These are phyloP conservation scores for Plenodomus tracheiphilus DNA, from an alignment of 2,329 filamentous ascomycete species.

Conservation along the genomic window DNA sequence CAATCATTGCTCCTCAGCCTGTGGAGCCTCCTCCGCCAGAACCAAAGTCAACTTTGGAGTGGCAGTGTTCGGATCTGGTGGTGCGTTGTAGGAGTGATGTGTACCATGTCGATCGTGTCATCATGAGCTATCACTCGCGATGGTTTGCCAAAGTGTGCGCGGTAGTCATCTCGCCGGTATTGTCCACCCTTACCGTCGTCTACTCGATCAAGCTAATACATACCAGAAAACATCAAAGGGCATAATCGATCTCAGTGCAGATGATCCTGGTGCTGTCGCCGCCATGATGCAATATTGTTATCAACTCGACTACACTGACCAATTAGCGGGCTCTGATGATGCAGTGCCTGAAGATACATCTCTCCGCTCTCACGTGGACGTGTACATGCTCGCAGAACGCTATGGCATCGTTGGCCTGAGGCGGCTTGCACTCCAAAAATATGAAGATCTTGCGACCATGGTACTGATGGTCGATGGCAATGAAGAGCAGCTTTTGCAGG, in stretches of 20 bases:
- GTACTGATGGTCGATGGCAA: slow-evolving; percentile 26
- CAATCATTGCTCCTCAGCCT: background rate
- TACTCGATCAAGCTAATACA: slow-evolving; percentile 9
- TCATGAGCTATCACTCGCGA: slow-evolving; percentile 35
- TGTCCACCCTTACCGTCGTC: background rate
- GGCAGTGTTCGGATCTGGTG: slow-evolving; percentile 32
- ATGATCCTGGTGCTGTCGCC: slow-evolving; percentile 35
- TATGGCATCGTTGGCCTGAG: slow-evolving; percentile 32
- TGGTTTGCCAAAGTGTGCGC: slow-evolving; percentile 38
- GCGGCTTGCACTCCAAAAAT: slow-evolving; percentile 30
- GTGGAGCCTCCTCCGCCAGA: background rate
- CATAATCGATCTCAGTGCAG: slow-evolving; percentile 35
- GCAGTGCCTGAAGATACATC: slow-evolving; percentile 25
- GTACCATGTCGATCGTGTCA: slow-evolving; percentile 36
- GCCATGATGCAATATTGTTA: slow-evolving; percentile 42
- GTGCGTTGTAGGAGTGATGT: slow-evolving; percentile 31
- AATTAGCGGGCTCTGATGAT: slow-evolving; percentile 17
- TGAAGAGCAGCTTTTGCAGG: slow-evolving; percentile 28
- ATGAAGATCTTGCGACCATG: slow-evolving; percentile 24
- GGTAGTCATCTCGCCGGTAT: slow-evolving; percentile 25
- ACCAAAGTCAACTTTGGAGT: slow-evolving; percentile 8
- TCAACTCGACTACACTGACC: slow-evolving; percentile 35
- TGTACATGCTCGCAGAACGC: slow-evolving; percentile 34
- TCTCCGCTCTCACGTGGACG: slow-evolving; percentile 30
- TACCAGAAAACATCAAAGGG: slow-evolving; percentile 26